phyloP scores from a whole-genome alignment of 2,329 filamentous ascomycete species.

The Ramularia endophylla region DNA sequence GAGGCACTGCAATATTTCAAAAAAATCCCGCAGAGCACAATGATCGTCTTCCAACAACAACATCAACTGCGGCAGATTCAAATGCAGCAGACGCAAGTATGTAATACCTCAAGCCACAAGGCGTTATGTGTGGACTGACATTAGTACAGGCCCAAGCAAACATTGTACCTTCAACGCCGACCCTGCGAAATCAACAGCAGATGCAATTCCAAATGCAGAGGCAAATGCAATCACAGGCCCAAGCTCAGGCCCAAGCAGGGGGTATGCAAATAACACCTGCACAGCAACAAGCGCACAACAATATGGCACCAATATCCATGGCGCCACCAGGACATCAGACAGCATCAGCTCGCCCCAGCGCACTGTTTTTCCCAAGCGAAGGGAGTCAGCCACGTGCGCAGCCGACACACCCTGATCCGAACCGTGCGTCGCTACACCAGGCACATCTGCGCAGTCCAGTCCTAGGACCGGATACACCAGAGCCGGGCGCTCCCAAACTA shows the following conservation, averaged over 20 bases:
- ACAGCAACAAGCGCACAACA: not conserved
- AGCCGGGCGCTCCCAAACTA: conserved; percentile 22
- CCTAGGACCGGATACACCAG: conserved; percentile 23
- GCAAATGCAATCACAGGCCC: conserved; percentile 1
- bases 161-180: no score
- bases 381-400: conserved; percentile 27
- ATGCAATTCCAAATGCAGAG: no score
- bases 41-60: conserved; percentile 12
- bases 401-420: conserved; percentile 40
- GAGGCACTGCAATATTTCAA: conserved; percentile 9
- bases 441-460: conserved; percentile 51
- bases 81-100: not conserved
- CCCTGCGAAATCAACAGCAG: no score
- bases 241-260: no score
- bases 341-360: not conserved
- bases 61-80: conserved; percentile 5
- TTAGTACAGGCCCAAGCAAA: no score
- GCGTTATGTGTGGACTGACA: no score
- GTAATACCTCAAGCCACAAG: no score
- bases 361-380: conserved; percentile 14
- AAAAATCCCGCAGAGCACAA: not conserved
- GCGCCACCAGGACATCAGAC: not conserved
- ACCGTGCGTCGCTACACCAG: conserved; percentile 51
- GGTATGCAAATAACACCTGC: not conserved
- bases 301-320: not conserved